A percentile compares a stretch with the other conserved stretches of the same genome.
Evolutionary conservation across 108 stramenopile genomes (phyloP).

Genomic region (Nitzschia putrida): DNA sequence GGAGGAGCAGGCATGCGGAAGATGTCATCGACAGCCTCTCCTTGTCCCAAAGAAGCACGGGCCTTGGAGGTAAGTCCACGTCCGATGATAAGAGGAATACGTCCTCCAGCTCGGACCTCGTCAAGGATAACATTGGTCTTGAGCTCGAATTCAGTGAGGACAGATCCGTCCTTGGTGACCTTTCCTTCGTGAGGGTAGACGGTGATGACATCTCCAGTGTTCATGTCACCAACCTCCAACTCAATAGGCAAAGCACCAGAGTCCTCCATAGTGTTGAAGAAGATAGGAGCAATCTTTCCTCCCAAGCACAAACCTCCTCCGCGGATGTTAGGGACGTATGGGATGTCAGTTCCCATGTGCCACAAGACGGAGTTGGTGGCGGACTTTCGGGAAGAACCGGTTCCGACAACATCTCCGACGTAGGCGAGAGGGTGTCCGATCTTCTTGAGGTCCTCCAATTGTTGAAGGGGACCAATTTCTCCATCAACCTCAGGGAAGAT

Average conservation of each 20-base stretch:
- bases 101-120: conserved; percentile 94
- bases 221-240: conserved; percentile 79
- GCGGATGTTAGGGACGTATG: conserved; percentile 91
- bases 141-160: conserved; percentile 81
- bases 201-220: conserved; percentile 95
- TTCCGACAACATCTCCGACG: conserved; percentile 97
- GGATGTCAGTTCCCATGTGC: conserved; percentile 94
- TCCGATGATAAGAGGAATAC: conserved; percentile 95
- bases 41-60: conserved; percentile 77
- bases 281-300: conserved; percentile 95
- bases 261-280: conserved; percentile 98
- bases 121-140: conserved; percentile 91
- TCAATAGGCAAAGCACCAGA: conserved; percentile 95
- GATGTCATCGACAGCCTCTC: conserved; percentile 68
- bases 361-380: conserved; percentile 95
- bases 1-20: conserved; percentile 79
- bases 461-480: conserved; percentile 77
- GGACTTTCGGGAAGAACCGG: conserved; percentile 89
- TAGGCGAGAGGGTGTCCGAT: conserved; percentile 91
- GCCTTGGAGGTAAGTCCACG: conserved; percentile 89
- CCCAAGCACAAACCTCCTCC: conserved; percentile 91
- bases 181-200: conserved; percentile 88
- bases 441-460: conserved; percentile 77
- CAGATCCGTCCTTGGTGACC: conserved; percentile 81
- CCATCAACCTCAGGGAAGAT: conserved; percentile 82